Evolutionary conservation across 305 asterid genomes (phyloP).

Genomic region (Solanum aculeatissimum): DNA sequence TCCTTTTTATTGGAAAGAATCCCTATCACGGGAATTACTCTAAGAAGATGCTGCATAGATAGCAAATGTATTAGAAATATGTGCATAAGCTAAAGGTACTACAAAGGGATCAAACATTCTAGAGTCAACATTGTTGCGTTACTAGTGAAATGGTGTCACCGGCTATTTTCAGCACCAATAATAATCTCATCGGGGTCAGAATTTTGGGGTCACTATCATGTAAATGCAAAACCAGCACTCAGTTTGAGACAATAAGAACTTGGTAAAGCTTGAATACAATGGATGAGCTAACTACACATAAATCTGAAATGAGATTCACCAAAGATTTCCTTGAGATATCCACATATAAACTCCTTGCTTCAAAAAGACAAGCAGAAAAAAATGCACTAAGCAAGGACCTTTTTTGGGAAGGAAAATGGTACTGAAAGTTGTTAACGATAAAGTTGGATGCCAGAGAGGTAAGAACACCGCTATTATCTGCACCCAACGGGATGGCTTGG

Average conservation of each 20-base stretch:
- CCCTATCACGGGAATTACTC: conserved; percentile 92
- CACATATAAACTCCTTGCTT: neutral
- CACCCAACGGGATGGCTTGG: neutral
- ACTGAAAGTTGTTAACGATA: neutral
- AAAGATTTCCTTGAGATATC: neutral
- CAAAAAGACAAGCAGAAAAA: neutral
- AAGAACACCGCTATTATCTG: neutral
- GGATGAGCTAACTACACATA: neutral
- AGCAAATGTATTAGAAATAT: neutral
- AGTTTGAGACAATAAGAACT: neutral
- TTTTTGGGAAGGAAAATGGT: neutral
- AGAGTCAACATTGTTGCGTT: neutral
- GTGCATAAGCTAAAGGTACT: neutral
- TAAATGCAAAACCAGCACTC: neutral
- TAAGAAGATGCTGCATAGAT: conserved; percentile 67
- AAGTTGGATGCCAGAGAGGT: neutral
- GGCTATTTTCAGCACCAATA: neutral
- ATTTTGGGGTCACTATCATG: neutral
- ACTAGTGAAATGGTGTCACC: neutral
- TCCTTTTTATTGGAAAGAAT: conserved; percentile 57
- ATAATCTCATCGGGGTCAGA: neutral
- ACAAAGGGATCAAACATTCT: neutral
- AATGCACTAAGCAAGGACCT: neutral
- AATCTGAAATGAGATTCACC: neutral
- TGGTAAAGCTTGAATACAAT: neutral